Evolutionary conservation across 2,329 filamentous ascomycete species (phyloP), one percentile per base, ranked within the genome.

Genomic region (Nigrospora sphaerica): DNA sequence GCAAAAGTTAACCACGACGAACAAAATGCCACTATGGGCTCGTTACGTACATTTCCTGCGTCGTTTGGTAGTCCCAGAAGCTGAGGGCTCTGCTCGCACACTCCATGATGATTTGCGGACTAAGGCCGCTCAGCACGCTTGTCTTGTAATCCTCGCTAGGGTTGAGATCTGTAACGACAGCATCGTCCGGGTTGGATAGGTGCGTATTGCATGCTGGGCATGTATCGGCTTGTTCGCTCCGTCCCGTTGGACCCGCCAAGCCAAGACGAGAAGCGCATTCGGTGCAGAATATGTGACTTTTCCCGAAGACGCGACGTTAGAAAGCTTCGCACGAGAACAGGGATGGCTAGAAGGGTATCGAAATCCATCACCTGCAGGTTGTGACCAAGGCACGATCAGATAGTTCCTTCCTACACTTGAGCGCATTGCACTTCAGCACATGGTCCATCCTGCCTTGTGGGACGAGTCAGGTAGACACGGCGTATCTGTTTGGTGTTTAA

Each of bases 91-190:
- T 77, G 6, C 85, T 82, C 18, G 88, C 86, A 64, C 89, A 95
- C 56, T 95, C 91, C 77, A 95, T 89, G 52, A 96, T 86, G 31
- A 84, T 74, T 32, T 77, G 83, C 1, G 92, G 92, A 49, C 81
- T 87, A 1, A 96, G 69, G 0, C 92, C 92, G 58, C 87, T 89
- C 12, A 96, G 72, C 0, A 95, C 79, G 49, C 84, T 91, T 0
- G 87, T 89, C 65, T 95, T 95, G 72, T 93, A 95, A 54, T 95
- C 89, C 57, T 96, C 91, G 0, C 81, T 83, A 0, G 89, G 89
- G 49, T 84, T 86, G 36, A 96, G 73, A 31, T 81, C 76, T 1
- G 84, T 78, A 17, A 84, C 72, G 11, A 86, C 80, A 4, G 83
- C 86, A 67, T 95, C 88, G 55, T 95, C 86, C 0, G 81, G 81